Evolutionary conservation across 2,329 filamentous ascomycete genomes (phyloP).

Genomic region (Bimuria novae-zelandiae): DNA sequence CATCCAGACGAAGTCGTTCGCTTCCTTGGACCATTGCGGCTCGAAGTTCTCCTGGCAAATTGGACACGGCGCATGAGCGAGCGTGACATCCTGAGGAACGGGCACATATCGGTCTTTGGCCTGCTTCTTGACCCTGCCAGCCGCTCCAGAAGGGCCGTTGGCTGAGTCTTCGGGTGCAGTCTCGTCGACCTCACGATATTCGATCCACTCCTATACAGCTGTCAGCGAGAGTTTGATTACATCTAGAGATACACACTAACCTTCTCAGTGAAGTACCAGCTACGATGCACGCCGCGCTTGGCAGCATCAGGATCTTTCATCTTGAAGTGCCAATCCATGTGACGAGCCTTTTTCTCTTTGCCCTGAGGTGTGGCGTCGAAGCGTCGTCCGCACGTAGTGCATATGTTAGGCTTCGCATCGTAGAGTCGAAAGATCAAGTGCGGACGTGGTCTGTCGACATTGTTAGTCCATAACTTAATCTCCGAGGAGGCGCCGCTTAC

Average conservation of each 20-base stretch:
- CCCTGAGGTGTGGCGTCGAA: constrained; percentile 80
- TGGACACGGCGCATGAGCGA: constrained; percentile 79
- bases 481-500: constrained; percentile 49
- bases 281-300: constrained; percentile 85
- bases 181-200: constrained; percentile 79
- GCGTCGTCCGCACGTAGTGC: constrained; percentile 86
- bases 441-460: constrained; percentile 65
- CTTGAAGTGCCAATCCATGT: constrained; percentile 98
- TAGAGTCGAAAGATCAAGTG: constrained; percentile 76
- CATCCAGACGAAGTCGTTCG: constrained; percentile 96
- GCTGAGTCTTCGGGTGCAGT: constrained; percentile 43
- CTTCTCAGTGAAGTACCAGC: constrained; percentile 91
- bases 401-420: constrained; percentile 81
- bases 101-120: constrained; percentile 74
- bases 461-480: constrained; percentile 19
- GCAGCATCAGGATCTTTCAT: constrained; percentile 88
- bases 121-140: constrained; percentile 54
- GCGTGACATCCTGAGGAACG: constrained; percentile 77
- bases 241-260: constrained; percentile 54
- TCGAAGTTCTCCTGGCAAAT: constrained; percentile 97
- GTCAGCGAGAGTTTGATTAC: constrained; percentile 28
- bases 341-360: constrained; percentile 81
- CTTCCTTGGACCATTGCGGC: constrained; percentile 87
- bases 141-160: constrained; percentile 37
- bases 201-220: constrained; percentile 77